Evolutionary conservation across 371 early-diverging fungal genomes (phyloP), one percentile per base, ranked within the genome.

Genomic region (Astathelohania contejeani): DNA sequence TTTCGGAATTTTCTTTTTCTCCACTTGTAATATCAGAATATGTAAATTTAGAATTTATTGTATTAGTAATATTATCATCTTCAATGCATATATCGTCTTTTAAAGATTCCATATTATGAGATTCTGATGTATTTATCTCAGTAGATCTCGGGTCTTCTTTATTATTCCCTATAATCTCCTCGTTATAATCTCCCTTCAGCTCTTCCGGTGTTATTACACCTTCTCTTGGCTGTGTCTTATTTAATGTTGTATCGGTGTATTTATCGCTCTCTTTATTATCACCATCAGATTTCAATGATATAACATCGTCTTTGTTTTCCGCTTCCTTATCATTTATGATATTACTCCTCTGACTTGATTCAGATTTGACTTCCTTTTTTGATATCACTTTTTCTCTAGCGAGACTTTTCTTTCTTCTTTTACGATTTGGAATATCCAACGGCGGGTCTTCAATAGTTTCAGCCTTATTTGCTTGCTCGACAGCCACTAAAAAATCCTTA

Each of bases 401-500:
- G 19, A 22, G 2, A 49, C 16, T 22, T n/a, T 56, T 23, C 28
- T 28, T 28, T 1, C 9, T 6, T 22, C 16, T 19, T 46, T 48
- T 16, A 1, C 2, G 4, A 20, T 51, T 18, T 2, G 3, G 6
- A 18, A 49, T 1, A 14, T 49, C 57, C 3, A 48, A 29, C 2
- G 57, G 57, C 16, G 57, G 57, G n/a, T 57, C 57, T 28, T 46
- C 49, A 12, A 57, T 18, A n/a, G 4, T 29, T 7, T 46, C 7
- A n/a, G 6, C 16, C 3, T 20, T 22, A 6, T 24, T 42, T 24
- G 52, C 52, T 18, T 32, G 3, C 18, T 37, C 12, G 10, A 58
- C 29, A 3, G 59, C 59, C 1, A 32, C 1, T 18, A 20, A 14
- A 37, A 58, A 58, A 14, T 53, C 59, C 10, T 45, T 16, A 4